Evolutionary conservation across 2,329 filamentous ascomycete genomes (phyloP).

Genomic region (Onygena corvina): DNA sequence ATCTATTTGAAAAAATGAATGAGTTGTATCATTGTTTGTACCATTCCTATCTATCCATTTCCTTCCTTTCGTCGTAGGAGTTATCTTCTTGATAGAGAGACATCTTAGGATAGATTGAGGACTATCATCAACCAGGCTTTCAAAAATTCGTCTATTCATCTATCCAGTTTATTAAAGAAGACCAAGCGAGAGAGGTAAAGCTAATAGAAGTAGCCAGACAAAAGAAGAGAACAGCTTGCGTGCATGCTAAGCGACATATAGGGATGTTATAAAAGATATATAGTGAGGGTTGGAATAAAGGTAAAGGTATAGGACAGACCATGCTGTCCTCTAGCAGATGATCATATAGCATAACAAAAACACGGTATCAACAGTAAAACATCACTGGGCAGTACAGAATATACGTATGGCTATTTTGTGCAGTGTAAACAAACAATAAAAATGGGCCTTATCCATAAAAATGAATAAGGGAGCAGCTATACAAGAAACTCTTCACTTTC

Average conservation of each 20-base stretch:
- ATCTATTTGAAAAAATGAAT: constrained; percentile 7
- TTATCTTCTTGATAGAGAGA: background rate
- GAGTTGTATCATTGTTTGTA: constrained; percentile 3
- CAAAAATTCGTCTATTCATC: background rate
- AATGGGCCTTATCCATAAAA: too few relatives aligned
- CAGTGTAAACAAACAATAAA: background rate
- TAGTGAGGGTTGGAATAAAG: background rate
- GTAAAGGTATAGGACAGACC: background rate
- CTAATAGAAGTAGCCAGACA: background rate
- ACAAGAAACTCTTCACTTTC: background rate
- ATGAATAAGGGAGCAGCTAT: constrained; percentile 2
- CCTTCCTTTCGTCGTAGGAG: background rate
- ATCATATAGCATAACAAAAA: background rate
- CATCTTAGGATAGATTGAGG: background rate
- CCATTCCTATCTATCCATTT: background rate
- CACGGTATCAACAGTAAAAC: background rate
- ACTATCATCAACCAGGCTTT: background rate
- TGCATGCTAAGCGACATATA: background rate
- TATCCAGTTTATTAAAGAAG: background rate
- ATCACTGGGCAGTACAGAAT: background rate
- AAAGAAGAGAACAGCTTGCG: background rate
- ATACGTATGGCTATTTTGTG: background rate
- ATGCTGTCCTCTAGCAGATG: background rate
- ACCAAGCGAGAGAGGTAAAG: background rate
- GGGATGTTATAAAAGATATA: background rate